Evolutionary conservation across 106 monocot species (phyloP).

Genomic region (Vanilla planifolia): DNA sequence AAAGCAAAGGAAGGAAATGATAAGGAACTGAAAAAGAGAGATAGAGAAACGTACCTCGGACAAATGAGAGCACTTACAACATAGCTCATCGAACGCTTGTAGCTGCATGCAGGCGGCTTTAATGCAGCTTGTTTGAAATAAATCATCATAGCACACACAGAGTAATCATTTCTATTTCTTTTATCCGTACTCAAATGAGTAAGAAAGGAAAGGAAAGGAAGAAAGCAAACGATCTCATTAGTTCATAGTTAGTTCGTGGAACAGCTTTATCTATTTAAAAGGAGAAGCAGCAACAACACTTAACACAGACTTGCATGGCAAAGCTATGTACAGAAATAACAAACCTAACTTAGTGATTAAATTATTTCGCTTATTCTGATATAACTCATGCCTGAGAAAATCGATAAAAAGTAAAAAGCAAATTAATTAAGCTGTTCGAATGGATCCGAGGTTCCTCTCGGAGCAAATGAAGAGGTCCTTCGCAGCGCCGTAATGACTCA

Average conservation of each 20-base stretch:
- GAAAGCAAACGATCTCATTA: no score
- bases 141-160: not conserved
- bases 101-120: not conserved
- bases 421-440: not conserved
- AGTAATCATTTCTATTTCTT: not conserved
- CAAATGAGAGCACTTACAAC: conserved; percentile 2
- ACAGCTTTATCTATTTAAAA: no score
- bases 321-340: not conserved
- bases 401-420: no score
- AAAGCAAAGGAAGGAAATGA: no score
- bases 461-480: not conserved
- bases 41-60: no score
- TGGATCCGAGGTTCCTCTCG: conserved; percentile 7
- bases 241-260: not conserved
- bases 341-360: not conserved
- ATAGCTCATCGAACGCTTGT: not conserved
- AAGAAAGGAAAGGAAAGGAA: no score
- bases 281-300: not conserved
- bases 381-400: not conserved
- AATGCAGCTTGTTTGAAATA: not conserved
- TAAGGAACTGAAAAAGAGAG: no score
- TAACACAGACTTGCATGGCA: not conserved
- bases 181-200: no score
- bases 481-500: conserved; percentile 1
- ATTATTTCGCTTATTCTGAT: not conserved